Conservation (phyloP, 805 yeast genomes). For the Monosporozyma siamensis region DNA sequence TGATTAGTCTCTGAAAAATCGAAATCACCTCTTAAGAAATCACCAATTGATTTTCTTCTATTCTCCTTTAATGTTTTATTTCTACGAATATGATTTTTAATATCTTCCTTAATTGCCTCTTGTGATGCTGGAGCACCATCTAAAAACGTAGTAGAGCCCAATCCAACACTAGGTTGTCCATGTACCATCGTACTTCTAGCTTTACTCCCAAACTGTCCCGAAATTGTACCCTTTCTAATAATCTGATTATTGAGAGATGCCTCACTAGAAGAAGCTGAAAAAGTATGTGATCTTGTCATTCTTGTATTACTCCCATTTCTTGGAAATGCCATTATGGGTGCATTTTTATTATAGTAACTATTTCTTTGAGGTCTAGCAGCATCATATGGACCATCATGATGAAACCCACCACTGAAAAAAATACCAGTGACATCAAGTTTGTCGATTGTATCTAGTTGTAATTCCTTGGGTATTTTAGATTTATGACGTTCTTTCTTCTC, state of each 20-base stretch:
- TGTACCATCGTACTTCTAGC: conserved; percentile 55
- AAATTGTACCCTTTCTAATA: conserved; percentile 38
- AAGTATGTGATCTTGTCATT: conserved; percentile 13
- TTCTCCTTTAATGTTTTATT: conserved; percentile 46
- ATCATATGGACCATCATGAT: conserved; percentile 99
- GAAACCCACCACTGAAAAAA: conserved; percentile 88
- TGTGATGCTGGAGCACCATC: conserved; percentile 91
- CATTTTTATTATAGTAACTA: conserved; percentile 49
- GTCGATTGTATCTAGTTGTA: conserved; percentile 74
- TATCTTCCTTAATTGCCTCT: conserved; percentile 34
- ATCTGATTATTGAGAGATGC: conserved; percentile 31
- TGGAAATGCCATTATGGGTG: conserved; percentile 96
- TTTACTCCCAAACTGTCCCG: conserved; percentile 62
- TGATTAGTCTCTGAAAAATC: conserved; percentile 11
- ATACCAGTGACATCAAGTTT: conserved; percentile 90
- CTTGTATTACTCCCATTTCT: conserved; percentile 74
- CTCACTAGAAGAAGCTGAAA: conserved; percentile 1
- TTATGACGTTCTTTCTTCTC: not conserved
- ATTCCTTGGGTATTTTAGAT: not conserved
- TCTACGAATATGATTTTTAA: conserved; percentile 39
- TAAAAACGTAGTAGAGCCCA: conserved; percentile 83
- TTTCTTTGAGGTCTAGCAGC: conserved; percentile 96
- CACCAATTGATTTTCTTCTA: conserved; percentile 20
- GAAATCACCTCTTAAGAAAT: conserved; percentile 17
- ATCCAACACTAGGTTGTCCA: conserved; percentile 77